Evolutionary conservation across 202 grass and related monocot genomes (phyloP).

Genomic region (Panicum virgatum): DNA sequence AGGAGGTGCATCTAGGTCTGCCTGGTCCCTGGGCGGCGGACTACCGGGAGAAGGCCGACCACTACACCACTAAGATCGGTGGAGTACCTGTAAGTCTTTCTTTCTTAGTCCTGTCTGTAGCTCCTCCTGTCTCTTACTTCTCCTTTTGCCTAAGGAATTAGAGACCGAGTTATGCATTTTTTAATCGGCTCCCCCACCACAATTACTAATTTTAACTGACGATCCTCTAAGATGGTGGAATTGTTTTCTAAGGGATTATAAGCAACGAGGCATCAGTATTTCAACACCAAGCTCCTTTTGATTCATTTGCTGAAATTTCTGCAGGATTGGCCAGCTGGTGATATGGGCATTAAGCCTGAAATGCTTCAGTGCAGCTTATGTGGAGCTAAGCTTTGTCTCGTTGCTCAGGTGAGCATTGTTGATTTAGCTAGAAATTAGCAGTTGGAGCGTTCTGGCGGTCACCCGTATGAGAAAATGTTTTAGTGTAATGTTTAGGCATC

Average conservation of each 20-base stretch:
- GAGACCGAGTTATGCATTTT: not conserved
- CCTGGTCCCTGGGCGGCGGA: constrained; percentile 84
- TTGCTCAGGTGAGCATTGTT: constrained; percentile 68
- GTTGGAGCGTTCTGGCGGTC: not conserved
- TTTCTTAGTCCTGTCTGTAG: not conserved
- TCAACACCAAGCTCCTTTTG: not conserved
- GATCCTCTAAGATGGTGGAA: not conserved
- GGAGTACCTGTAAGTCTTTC: constrained; percentile 58
- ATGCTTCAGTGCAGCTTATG: constrained; percentile 65
- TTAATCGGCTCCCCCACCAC: not conserved
- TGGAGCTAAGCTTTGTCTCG: constrained; percentile 62
- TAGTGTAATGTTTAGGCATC: not conserved
- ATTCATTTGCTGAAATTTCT: constrained; percentile 5
- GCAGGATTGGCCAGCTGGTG: constrained; percentile 73
- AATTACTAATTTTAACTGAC: not conserved
- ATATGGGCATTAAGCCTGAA: constrained; percentile 41
- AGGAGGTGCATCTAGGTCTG: constrained; percentile 69
- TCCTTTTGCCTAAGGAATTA: not conserved
- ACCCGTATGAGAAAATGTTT: not conserved
- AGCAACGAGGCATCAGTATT: not conserved
- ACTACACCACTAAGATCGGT: constrained; percentile 94
- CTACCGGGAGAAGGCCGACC: constrained; percentile 76
- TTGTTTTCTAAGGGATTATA: not conserved
- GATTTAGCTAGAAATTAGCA: not conserved
- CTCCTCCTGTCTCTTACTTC: constrained; percentile 4